Percentiles rank a stretch among this genome's conserved stretches.
phyloP scores from a whole-genome alignment of 352 stramenopile genomes.

The Phytophthora ramorum region DNA sequence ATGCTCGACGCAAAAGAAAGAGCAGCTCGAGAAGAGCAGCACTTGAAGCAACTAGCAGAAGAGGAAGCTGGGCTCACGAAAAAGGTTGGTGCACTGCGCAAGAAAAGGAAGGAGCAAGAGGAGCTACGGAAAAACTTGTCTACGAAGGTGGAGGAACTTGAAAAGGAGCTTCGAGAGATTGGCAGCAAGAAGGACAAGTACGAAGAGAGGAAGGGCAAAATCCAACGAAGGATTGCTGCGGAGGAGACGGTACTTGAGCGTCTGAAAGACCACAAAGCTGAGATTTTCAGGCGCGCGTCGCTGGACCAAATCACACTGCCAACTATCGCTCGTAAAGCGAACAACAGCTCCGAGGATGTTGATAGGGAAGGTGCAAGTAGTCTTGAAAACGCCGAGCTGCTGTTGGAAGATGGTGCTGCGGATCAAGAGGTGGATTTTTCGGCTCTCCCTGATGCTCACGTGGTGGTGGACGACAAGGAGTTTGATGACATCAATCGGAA shows the following conservation, averaged over 20 bases:
- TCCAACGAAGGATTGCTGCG: conserved; percentile 85
- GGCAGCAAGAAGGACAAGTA: conserved; percentile 69
- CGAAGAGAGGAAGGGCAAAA: conserved; percentile 65
- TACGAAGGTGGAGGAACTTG: conserved; percentile 58
- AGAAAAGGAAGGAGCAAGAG: conserved; percentile 82
- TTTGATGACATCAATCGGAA: conserved; percentile 83
- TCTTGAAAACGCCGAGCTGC: conserved; percentile 47
- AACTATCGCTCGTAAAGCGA: conserved; percentile 37
- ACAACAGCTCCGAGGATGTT: conserved; percentile 47
- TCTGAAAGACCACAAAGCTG: conserved; percentile 93
- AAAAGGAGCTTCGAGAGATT: conserved; percentile 70
- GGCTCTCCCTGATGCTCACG: conserved; percentile 68
- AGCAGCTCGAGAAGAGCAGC: conserved; percentile 51
- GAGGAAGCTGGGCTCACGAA: conserved; percentile 60
- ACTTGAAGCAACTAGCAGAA: conserved; percentile 60
- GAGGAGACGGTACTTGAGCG: conserved; percentile 93
- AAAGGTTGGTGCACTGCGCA: conserved; percentile 57
- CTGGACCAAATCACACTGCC: conserved; percentile 96
- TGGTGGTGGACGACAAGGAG: conserved; percentile 85
- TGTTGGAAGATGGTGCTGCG: conserved; percentile 55
- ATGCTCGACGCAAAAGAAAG: conserved; percentile 57
- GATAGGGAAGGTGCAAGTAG: conserved; percentile 61
- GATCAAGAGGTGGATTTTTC: conserved; percentile 92
- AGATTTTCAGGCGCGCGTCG: conserved; percentile 95
- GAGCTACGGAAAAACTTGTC: conserved; percentile 34